These are phyloP conservation scores for Sarocladiaceae sp. DNA, from an alignment of 2,329 filamentous ascomycete genomes.

Conservation along the genomic window DNA sequence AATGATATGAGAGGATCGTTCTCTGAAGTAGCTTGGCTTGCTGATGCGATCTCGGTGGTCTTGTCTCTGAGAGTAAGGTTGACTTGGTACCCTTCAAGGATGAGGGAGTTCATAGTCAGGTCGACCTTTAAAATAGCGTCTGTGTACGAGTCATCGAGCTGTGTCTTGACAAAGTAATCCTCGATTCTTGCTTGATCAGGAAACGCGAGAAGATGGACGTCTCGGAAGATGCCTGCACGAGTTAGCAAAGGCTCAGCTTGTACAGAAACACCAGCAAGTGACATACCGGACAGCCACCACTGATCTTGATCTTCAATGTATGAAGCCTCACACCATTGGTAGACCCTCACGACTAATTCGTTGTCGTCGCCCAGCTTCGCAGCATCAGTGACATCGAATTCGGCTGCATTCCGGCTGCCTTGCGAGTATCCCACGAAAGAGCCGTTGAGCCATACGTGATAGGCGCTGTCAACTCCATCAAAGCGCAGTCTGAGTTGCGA, in stretches of 20 bases:
- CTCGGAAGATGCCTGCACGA: constrained; percentile 49
- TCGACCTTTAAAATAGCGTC: constrained; percentile 1
- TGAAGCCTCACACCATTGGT: constrained; percentile 62
- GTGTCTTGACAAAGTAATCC: constrained; percentile 50
- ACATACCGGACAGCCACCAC: constrained; percentile 56
- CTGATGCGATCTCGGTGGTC: neutral
- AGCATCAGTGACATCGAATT: constrained; percentile 58
- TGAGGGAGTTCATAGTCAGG: neutral
- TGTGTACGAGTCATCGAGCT: constrained; percentile 34
- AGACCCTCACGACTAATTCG: constrained; percentile 57
- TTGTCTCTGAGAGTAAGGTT: neutral
- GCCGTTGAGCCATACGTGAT: constrained; percentile 64
- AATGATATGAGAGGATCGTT: neutral
- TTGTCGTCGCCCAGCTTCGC: constrained; percentile 39
- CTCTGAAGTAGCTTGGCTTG: neutral
- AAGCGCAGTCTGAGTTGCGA: constrained; percentile 57
- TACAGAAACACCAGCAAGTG: neutral
- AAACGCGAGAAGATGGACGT: constrained; percentile 55
- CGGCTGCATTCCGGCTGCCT: constrained; percentile 60
- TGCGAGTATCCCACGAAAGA: constrained; percentile 60
- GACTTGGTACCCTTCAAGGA: neutral
- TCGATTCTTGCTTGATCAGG: constrained; percentile 44
- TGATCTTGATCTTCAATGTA: constrained; percentile 68
- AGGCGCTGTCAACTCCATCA: constrained; percentile 66
- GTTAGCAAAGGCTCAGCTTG: constrained; percentile 12